phyloP scores from a whole-genome alignment of 495 filamentous ascomycete genomes.

The Pyrenopolyporus hunteri region DNA sequence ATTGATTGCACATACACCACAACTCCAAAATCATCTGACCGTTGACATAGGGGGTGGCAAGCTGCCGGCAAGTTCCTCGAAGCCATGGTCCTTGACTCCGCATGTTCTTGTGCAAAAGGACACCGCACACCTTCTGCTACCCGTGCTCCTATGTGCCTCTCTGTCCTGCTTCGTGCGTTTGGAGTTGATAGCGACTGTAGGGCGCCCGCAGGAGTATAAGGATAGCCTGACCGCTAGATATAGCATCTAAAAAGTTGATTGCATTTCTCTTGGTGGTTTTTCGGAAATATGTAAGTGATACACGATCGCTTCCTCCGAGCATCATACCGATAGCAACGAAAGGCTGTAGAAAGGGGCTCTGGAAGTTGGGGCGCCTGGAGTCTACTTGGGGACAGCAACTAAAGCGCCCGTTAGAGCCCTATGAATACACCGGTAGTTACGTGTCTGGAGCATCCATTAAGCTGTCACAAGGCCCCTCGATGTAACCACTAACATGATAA shows the following conservation, averaged over 20 bases:
- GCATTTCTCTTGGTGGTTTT: neutral
- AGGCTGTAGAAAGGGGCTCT: too few relatives aligned
- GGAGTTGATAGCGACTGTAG: conserved; percentile 3
- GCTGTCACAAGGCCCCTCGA: conserved; percentile 11
- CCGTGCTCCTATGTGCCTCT: neutral
- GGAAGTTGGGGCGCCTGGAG: neutral
- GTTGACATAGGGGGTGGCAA: conserved; percentile 10
- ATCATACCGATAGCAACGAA: too few relatives aligned
- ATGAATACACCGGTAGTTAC: too few relatives aligned
- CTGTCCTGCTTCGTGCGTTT: neutral
- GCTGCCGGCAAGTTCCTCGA: neutral
- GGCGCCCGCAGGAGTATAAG: neutral
- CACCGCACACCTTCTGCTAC: neutral
- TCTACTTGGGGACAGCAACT: too few relatives aligned
- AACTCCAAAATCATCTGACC: conserved; percentile 17
- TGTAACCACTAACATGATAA: conserved; percentile 15
- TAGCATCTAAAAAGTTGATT: neutral
- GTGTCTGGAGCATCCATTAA: conserved; percentile 3
- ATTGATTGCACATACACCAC: conserved; percentile 13
- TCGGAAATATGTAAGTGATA: neutral
- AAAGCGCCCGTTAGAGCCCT: too few relatives aligned
- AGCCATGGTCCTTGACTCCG: neutral
- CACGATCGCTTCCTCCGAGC: too few relatives aligned
- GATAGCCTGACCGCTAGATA: neutral
- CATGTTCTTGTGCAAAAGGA: conserved; percentile 1